Base-by-base conservation (phyloP, 2,329 filamentous ascomycete genomes). In the Fusarium citri region DNA sequence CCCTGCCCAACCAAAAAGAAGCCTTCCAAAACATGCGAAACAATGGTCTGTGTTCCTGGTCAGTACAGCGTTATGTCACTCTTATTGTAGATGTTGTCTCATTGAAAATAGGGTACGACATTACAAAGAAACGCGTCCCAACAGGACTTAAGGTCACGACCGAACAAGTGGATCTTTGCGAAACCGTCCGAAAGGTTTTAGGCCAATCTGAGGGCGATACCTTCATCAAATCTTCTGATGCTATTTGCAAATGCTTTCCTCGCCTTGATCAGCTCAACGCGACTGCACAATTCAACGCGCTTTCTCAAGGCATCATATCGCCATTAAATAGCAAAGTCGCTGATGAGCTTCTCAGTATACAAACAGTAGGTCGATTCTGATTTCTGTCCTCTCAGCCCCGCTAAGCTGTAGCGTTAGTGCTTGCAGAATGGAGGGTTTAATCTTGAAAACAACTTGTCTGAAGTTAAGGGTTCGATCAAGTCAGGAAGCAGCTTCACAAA, bases 371-470 rank as follows among this genome's bases (percentile, higher is more conserved):
- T 37, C 11, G 0, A 37, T 11, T 10, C 8, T 18, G 5, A 1
- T n/a, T n/a, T n/a, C 8, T 6, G 5, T 18, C 1, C 4, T 6
- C 4, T 3, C 15, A 6, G 8, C 6, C 16, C 9, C 9, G 9
- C 31, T 34, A 11, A 37, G 0, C 7, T 31, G 4, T 6, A 18
- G 10, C 6, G 31, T 1, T 3, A 37, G 31, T 37, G 31, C 5
- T 37, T 37, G 31, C 0, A 18, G 5, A 18, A n/a, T 0, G 31
- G 31, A 18, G 31, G 31, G 0, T 0, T 37, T 3, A 5, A 11
- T 37, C 8, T 10, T 2, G 8, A 34, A 2, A 0, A 8, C 8
- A 18, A 34, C 16, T 18, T 8, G 5, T 5, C 5, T 34, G 31
- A 34, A 34, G 8, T 34, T 4, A 16, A 18, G 2, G 16, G 31